Evolutionary conservation across 108 stramenopile species (phyloP), one percentile per base, ranked within the genome.

Genomic region (Cyclotella baltica): DNA sequence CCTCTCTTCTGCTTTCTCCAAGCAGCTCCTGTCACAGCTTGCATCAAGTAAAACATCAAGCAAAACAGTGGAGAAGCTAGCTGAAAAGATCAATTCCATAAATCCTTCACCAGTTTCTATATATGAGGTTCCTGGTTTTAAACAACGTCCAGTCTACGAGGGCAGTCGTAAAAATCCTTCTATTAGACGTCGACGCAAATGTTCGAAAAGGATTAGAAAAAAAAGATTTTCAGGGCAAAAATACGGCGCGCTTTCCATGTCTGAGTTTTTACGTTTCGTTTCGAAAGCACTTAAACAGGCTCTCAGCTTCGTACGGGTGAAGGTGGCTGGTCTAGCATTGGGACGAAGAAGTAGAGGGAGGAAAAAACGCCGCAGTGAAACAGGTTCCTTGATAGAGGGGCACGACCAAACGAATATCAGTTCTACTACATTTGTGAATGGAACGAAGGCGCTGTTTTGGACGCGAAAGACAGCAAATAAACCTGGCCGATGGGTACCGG

Each of bases 381-480:
- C n/a, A n/a, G n/a, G n/a, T n/a, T 55, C 22, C 5, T n/a, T 19
- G 9, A 19, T 6, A 43, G 53, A 23, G 20, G 53, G 10, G 22
- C 16, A 19, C 10, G 53, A 55, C 20, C 53, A 55, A n/a, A 10
- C 53, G 20, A 10, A 23, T 6, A 6, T 55, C 5, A 6, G 6
- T 55, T n/a, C 53, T 22, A n/a, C 18, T 55, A 10, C 18, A 22
- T 55, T 55, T n/a, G 6, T n/a, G 5, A 55, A 55, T 23, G 20
- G 20, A n/a, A 55, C 18, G 53, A n/a, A n/a, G n/a, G 53, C 53
- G 20, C 18, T 19, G 53, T 55, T 55, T 55, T 55, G 53, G 53
- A 23, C 20, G 53, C n/a, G n/a, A n/a, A n/a, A n/a, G n/a, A n/a
- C n/a, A n/a, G n/a, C n/a, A n/a, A 23, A n/a, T 22, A 5, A 6